Evolutionary conservation across 768 basidiomycete genomes (phyloP).

Genomic region (Amanita phalloides): DNA sequence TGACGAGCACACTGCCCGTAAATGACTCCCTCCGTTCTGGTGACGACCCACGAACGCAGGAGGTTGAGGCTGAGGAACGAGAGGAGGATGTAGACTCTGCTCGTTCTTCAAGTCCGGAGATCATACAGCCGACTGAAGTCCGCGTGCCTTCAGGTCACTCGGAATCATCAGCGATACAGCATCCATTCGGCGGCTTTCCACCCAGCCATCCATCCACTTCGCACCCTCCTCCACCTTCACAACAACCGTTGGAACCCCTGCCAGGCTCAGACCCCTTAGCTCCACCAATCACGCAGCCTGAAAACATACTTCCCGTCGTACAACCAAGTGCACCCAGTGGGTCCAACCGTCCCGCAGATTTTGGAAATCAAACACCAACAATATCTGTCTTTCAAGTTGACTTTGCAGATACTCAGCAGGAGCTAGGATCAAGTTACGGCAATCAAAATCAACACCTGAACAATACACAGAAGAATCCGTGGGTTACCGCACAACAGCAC

Average conservation of each 20-base stretch:
- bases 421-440: constrained; percentile 14
- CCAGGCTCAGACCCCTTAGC: background rate
- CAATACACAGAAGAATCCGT: constrained; percentile 17
- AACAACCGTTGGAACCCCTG: background rate
- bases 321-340: background rate
- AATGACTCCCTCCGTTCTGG: background rate
- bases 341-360: background rate
- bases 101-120: constrained; percentile 3
- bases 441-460: constrained; percentile 11
- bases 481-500: constrained; percentile 28
- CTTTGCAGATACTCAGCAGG: constrained; percentile 20
- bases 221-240: background rate
- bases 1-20: background rate
- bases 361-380: constrained; percentile 11
- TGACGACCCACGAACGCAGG: background rate
- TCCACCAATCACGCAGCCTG: background rate
- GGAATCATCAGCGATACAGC: background rate
- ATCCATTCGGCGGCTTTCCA: background rate
- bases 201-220: background rate
- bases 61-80: background rate
- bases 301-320: background rate
- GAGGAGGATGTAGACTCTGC: background rate
- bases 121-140: constrained; percentile 4
- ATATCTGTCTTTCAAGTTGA: constrained; percentile 19
- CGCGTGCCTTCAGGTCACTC: constrained; percentile 4